Evolutionary conservation across 176 grass and related monocot genomes (phyloP).

Genomic region (Tillandsia fasciculata): DNA sequence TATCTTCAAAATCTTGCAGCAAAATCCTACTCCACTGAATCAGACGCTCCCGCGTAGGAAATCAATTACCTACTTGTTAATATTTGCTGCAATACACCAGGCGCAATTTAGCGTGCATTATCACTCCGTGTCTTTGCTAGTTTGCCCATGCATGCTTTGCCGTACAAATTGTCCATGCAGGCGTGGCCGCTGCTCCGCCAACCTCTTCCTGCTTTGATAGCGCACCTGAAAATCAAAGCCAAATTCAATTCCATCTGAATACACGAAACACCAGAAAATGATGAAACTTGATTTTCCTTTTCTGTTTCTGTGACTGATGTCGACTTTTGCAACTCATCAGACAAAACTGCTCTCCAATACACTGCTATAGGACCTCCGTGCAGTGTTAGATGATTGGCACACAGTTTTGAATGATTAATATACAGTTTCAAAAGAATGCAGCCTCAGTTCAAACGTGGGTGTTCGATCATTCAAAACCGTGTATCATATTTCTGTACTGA

Average conservation of each 20-base stretch:
- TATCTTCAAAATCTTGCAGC: not conserved
- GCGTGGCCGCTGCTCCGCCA: slow-evolving; percentile 68
- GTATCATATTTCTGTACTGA: no score
- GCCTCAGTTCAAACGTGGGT: no score
- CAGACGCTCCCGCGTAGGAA: slow-evolving; percentile 11
- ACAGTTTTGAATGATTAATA: no score
- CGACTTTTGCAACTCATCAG: no score
- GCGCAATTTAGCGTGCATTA: slow-evolving; percentile 24
- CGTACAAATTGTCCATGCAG: slow-evolving; percentile 68
- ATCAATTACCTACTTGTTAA: slow-evolving; percentile 19
- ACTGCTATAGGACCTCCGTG: no score
- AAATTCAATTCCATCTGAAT: slow-evolving; percentile 12
- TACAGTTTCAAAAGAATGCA: no score
- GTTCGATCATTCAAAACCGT: no score
- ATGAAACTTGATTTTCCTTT: not conserved
- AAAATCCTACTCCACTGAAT: not conserved
- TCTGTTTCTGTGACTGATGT: not conserved
- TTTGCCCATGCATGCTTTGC: slow-evolving; percentile 38
- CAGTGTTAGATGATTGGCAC: no score
- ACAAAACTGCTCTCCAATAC: no score
- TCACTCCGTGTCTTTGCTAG: slow-evolving; percentile 36
- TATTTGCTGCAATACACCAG: not conserved
- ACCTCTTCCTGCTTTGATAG: slow-evolving; percentile 70
- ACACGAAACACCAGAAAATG: slow-evolving; percentile 5
- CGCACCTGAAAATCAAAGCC: slow-evolving; percentile 52